Evolutionary conservation across 306 rosid species (phyloP), one percentile per base, ranked within the genome.

Genomic region (Senna siamea): DNA sequence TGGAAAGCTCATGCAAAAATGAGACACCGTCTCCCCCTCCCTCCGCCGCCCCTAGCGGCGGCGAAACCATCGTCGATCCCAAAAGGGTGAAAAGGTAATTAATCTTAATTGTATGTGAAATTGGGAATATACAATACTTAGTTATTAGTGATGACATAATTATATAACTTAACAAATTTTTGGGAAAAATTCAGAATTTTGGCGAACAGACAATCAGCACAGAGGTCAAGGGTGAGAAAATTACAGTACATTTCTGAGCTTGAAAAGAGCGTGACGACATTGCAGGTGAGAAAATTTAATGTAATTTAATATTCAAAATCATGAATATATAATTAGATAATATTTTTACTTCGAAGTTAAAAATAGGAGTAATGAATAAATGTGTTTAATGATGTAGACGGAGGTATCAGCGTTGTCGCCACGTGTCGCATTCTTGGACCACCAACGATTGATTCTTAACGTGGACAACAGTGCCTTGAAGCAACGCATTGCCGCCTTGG

Each of bases 401-500:
- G 97, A 94, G 85, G 98, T 94, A 66, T 94, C 96, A 72, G 93
- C 96, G 41, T 81, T 94, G 68, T 94, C 98, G 17, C 97, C 98
- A 9, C 77, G 97, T 61, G 98, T 94, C 23, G 97, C 97, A 40
- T 94, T 88, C 76, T 84, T 94, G 80, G 98, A 94, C 72, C 98
- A 94, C 86, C 98, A 91, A 58, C 95, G 98, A 72, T 81, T 94
- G 92, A 82, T 94, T 78, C 97, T 94, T 0, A 89, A 88, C 46
- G 93, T 94, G 32, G 97, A 94, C 71, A 94, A 92, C 2, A 89
- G 97, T 74, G 85, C 97, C 74, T 86, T 94, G 37, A 91, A 94
- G 87, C 97, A 94, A 86, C 79, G 97, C n/a, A 88, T 94, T 72
- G 98, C 98, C 66, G 97, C 96, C 73, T 81, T 94, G 88, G 97